phyloP scores from a whole-genome alignment of 2,329 filamentous ascomycete genomes.

The Diaporthe sp. region DNA sequence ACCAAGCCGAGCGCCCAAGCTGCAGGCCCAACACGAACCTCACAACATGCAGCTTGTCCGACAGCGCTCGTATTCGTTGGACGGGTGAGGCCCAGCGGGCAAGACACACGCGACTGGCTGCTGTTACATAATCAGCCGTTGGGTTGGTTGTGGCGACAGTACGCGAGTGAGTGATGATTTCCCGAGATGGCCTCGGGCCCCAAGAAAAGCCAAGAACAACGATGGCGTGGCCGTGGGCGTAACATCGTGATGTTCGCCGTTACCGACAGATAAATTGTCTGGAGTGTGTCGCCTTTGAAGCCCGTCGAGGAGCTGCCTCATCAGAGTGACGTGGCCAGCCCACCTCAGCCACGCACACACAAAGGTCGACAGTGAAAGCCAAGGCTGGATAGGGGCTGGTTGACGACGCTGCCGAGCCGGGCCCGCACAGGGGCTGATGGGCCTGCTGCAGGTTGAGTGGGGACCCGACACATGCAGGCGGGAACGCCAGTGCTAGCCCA shows the following conservation, averaged over 20 bases:
- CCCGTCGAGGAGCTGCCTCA: not conserved
- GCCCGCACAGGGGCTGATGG: constrained; percentile 18
- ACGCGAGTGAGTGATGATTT: not conserved
- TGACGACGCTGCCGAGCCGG: constrained; percentile 26
- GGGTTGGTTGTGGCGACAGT: not conserved
- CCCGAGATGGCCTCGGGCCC: too few relatives aligned
- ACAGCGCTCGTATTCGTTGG: constrained; percentile 18
- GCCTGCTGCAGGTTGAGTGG: constrained; percentile 1
- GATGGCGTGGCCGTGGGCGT: not conserved
- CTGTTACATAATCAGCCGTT: not conserved
- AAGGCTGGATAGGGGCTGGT: constrained; percentile 7
- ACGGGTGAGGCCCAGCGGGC: not conserved
- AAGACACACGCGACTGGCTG: not conserved
- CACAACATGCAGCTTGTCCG: constrained; percentile 32
- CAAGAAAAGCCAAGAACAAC: constrained; percentile 15
- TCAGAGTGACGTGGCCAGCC: constrained; percentile 22
- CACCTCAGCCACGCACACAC: not conserved
- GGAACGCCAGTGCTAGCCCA: not conserved
- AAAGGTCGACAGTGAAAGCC: not conserved
- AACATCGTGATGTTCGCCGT: not conserved
- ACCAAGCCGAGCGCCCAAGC: not conserved
- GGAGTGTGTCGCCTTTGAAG: not conserved
- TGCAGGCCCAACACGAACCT: constrained; percentile 11
- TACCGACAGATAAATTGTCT: constrained; percentile 1
- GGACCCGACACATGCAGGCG: constrained; percentile 9